Evolutionary conservation across 2,329 filamentous ascomycete species (phyloP), one percentile per base, ranked within the genome.

Genomic region (Penicillium crustosum): DNA sequence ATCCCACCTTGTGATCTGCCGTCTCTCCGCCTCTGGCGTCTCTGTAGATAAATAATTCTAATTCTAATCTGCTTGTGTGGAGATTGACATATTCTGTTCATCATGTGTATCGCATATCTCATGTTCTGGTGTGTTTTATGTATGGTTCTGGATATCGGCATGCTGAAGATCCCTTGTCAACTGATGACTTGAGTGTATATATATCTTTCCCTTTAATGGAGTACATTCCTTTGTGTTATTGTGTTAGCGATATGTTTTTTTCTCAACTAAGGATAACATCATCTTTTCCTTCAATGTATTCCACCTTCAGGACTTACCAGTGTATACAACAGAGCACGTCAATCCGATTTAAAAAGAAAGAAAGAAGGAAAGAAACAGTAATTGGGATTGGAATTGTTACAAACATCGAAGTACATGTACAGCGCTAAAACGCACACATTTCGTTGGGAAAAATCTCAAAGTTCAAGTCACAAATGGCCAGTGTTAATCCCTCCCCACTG

Each of bases 11-110:
- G 62, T 66, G 68, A 59, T 59, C 58, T 53, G 39, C 48, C 54
- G 47, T 39, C n/a, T 61, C 57, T 58, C 44, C 52, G 43, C 38
- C 25, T 54, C 33, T 53, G 49, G 62, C 57, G 60, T 64, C 49
- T 58, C 44, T 70, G 70, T 73, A 72, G 64, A 72, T 68, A 70
- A 58, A 47, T 71, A 72, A 71, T 71, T 69, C 39, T 72, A 72
- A 72, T 72, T 68, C 55, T 70, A 68, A 68, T 62, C 55, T 59
- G 61, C 59, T 50, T 50, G 55, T 49, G 55, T 53, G 59, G 53
- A 53, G 43, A 55, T 60, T 56, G 25, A 38, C 12, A 8, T 4
- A 47, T 8, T 35, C 50, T 58, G 35, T 50, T 52, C 57, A 61
- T 47, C 50, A 53, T 59, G 44, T 61, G 31, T 66, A 59, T 55